Evolutionary conservation across 768 basidiomycete species (phyloP), one percentile per base, ranked within the genome.

Genomic region (Porpolomopsis calyptriformis): DNA sequence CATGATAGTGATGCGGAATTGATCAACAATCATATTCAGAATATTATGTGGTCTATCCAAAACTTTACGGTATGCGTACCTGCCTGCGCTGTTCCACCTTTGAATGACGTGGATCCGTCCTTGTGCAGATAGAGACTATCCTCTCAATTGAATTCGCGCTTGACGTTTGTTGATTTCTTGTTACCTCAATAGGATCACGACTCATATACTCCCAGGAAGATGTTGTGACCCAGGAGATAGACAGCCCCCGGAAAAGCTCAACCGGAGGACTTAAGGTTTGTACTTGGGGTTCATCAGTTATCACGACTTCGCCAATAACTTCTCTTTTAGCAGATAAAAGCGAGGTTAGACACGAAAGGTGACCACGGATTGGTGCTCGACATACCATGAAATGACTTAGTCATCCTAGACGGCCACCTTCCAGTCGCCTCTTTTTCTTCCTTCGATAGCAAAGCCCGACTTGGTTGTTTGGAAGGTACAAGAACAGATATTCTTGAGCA

Each of bases 71-170:
- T 49, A 37, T 4, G 16, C 38, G n/a, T 39, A 18, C 23, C 16
- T 39, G 12, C 23, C 19, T 23, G 10, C 16, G 11, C 23, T 39
- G 22, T 23, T 3, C 22, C 4, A 18, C 11, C 18, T 11, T 19
- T 39, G 18, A 39, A 11, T 2, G 11, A 14, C 19, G 23, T 22
- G 18, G 11, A 38, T 31, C n/a, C n/a, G n/a, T n/a, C n/a, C n/a
- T n/a, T n/a, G n/a, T n/a, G n/a, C 36, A 49, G 48, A 19, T 49
- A 3, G 43, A 35, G 27, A 45, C 48, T n/a, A 34, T 38, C 12
- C 43, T 45, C 22, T 34, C 37, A 25, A 44, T 46, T 23, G 49
- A 49, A 20, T 45, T 45, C 27, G 31, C 43, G 10, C 12, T 24
- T 23, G 43, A 37, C 16, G 43, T n/a, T 45, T 16, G 27, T 19